These are phyloP conservation scores for Jatropha multifida DNA, from an alignment of 441 rosid species.

Conservation along the genomic window DNA sequence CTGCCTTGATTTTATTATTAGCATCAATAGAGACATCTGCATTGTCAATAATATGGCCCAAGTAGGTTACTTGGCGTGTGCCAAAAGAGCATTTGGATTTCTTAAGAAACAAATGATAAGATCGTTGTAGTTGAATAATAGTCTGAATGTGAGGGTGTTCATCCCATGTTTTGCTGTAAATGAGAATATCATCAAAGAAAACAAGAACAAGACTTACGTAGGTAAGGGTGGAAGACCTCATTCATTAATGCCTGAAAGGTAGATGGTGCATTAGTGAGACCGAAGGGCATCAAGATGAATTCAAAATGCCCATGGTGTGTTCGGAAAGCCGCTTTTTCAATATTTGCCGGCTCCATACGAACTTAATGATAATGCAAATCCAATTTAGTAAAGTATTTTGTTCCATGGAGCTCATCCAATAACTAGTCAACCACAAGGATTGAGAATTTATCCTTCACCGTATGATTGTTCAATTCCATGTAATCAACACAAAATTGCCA, in stretches of 20 bases:
- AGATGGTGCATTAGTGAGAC: not conserved
- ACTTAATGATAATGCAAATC: constrained; percentile 2
- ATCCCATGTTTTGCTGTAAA: not conserved
- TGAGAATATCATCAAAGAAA: not conserved
- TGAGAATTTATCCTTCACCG: not conserved
- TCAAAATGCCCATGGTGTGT: constrained; percentile 9
- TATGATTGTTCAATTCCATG: not conserved
- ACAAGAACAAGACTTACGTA: not conserved
- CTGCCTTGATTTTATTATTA: not conserved
- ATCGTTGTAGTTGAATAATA: not conserved
- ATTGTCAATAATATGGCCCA: not conserved
- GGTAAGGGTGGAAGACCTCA: not conserved
- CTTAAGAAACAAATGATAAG: not conserved
- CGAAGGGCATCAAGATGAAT: not conserved
- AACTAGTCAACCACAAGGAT: not conserved
- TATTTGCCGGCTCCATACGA: not conserved
- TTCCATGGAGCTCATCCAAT: not conserved
- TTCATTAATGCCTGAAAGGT: not conserved
- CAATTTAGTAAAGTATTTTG: not conserved
- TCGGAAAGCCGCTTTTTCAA: not conserved
- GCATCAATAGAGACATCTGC: not conserved
- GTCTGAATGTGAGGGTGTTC: not conserved
- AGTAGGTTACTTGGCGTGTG: not conserved
- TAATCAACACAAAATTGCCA: not conserved
- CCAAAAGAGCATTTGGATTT: not conserved